Conservation (phyloP, 768 basidiomycete species). For the Kondoa malvinella region DNA sequence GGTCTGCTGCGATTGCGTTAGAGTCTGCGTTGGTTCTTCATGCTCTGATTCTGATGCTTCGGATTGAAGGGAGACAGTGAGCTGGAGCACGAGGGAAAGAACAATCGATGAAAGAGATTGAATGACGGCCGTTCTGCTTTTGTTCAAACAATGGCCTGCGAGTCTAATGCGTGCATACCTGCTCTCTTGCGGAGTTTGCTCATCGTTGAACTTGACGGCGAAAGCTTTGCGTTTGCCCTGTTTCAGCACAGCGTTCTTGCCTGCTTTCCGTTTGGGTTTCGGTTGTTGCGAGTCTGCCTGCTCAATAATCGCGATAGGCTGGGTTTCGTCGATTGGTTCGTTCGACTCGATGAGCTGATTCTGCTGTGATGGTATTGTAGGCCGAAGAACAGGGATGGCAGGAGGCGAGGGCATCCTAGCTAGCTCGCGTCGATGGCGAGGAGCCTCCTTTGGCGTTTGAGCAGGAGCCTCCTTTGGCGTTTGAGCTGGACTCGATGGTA, state of each 20-base stretch:
- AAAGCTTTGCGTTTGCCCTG: background rate
- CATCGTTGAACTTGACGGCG: background rate
- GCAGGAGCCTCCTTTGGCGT: no score
- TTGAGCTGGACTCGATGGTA: no score
- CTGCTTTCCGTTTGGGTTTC: background rate
- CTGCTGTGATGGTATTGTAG: background rate
- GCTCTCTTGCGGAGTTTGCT: background rate
- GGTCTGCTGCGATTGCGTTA: background rate
- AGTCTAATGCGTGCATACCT: background rate
- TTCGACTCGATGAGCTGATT: no score
- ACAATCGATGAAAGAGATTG: background rate
- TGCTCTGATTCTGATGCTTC: background rate
- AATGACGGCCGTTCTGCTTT: background rate
- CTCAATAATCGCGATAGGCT: background rate
- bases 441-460: no score
- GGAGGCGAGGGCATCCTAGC: background rate
- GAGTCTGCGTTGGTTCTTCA: background rate
- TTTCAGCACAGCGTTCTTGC: background rate
- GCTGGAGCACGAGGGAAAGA: background rate
- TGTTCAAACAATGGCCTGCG: background rate
- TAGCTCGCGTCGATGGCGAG: background rate
- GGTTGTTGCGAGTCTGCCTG: background rate
- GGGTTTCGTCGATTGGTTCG: no score
- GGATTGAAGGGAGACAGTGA: background rate
- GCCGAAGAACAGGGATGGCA: background rate